Base-by-base conservation (phyloP, 371 early-diverging fungal genomes). In the Mucor racemosus region DNA sequence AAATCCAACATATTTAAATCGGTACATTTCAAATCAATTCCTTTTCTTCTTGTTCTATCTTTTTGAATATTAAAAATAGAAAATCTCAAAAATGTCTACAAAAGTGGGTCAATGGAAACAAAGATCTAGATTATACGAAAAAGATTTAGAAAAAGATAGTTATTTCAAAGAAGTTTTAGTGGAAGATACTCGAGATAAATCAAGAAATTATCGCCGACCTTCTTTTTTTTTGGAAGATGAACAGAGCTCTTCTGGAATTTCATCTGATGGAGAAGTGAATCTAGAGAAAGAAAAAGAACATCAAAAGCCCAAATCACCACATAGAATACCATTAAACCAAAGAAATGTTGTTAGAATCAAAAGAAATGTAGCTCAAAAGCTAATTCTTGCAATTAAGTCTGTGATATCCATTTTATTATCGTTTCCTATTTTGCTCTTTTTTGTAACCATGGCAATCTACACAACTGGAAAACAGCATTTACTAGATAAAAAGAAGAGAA, bases 351-450 rank as follows among this genome's bases (percentile, higher is more conserved):
- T 48, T 35, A 48, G 68, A 15, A 53, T 62, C 1, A 48, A 68
- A 26, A 33, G 63, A 33, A 42, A 19, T 15, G 15, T 26, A 19
- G 4, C 41, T n/a, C 58, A 68, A 41, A 44, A 17, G 3, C 7
- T 50, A 9, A n/a, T 41, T 4, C 39, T 62, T 10, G 7, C 39
- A n/a, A n/a, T 34, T 9, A 58, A 39, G 42, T 26, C 38, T 17
- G 21, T 54, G 7, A 17, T 66, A 31, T 62, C 71, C 0, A 42
- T 50, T n/a, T 4, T 63, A 26, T 38, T 71, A 11, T 71, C 71
- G 11, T 17, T 62, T 39, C 71, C 71, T 14, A 41, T 71, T 38
- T 42, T 71, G 33, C 7, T 63, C 15, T 19, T 59, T 42, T 36
- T 66, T 5, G 13, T 66, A 17, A 44, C 41, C 15, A 48, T 56